Evolutionary conservation across 208 protist genomes (phyloP).

Genomic region (Leishmania gerbilli): DNA sequence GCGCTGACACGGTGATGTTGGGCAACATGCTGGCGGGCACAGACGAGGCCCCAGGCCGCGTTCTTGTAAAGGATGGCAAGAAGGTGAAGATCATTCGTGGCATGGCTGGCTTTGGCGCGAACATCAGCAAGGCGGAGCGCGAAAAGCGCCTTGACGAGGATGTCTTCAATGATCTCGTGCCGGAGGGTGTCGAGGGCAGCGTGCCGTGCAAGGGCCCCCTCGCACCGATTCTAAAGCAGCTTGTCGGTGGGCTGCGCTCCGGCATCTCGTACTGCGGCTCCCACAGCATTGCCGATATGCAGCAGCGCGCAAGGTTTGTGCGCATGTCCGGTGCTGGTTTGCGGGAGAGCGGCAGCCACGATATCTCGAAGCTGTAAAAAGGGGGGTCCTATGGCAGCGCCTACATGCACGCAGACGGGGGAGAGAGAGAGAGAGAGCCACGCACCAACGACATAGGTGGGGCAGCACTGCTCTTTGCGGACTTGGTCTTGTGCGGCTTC

Average conservation of each 20-base stretch:
- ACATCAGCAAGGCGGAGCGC: constrained; percentile 91
- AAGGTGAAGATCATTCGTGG: constrained; percentile 93
- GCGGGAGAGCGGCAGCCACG: constrained; percentile 87
- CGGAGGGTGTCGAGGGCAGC: constrained; percentile 89
- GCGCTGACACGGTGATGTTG: constrained; percentile 89
- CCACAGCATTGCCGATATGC: constrained; percentile 79
- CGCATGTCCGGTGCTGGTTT: constrained; percentile 84
- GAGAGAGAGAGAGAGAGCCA: background rate
- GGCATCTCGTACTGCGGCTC: constrained; percentile 93
- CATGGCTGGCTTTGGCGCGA: constrained; percentile 91
- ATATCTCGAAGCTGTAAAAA: constrained; percentile 86
- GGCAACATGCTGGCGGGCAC: constrained; percentile 91
- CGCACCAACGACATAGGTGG: background rate
- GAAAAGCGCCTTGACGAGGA: constrained; percentile 80
- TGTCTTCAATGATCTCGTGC: constrained; percentile 87
- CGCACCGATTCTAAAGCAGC: constrained; percentile 76
- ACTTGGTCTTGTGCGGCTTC: background rate
- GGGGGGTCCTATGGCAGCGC: background rate
- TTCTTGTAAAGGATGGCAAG: constrained; percentile 90
- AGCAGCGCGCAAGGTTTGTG: constrained; percentile 75
- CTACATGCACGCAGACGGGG: constrained; percentile 9
- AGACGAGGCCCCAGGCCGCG: constrained; percentile 84
- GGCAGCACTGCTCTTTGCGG: background rate
- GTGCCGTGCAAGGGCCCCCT: constrained; percentile 86
- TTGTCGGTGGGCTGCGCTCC: constrained; percentile 88